Conservation (phyloP, 306 rosid genomes). For the Fragaria ananassa region DNA sequence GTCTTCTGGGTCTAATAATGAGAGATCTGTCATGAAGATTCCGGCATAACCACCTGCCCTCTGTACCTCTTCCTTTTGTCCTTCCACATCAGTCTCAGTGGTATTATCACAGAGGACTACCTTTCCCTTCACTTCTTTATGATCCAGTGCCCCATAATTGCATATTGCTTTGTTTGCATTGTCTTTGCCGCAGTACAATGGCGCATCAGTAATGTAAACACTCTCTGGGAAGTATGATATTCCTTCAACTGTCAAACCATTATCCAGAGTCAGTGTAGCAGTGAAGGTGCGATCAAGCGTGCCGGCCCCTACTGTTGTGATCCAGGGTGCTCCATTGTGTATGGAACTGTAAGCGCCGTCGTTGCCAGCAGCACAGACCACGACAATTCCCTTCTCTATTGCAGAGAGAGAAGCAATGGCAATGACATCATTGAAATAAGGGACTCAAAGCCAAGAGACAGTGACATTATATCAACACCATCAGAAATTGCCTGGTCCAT, state of each 20-base stretch:
- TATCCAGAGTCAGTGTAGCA: background rate
- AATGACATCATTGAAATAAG: background rate
- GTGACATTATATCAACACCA: slow-evolving; percentile 16
- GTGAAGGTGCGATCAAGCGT: slow-evolving; percentile 4
- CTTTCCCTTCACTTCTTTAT: slow-evolving; percentile 11
- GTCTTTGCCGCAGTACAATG: slow-evolving; percentile 12
- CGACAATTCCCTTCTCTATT: slow-evolving; percentile 9
- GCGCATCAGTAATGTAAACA: background rate
- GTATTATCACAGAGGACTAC: slow-evolving; percentile 5
- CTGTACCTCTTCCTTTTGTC: background rate
- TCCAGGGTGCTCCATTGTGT: slow-evolving; percentile 21
- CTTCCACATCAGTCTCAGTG: too few relatives aligned
- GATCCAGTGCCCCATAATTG: background rate
- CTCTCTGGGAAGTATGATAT: slow-evolving; percentile 5
- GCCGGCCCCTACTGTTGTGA: slow-evolving; percentile 19
- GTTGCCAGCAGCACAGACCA: slow-evolving; percentile 14
- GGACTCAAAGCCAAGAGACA: background rate
- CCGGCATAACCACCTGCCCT: slow-evolving; percentile 5
- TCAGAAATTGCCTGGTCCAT: slow-evolving; percentile 23
- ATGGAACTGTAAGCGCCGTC: background rate
- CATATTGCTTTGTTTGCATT: slow-evolving; percentile 3
- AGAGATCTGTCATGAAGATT: background rate
- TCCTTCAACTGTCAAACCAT: background rate
- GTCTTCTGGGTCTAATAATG: background rate
- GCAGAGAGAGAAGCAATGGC: slow-evolving; percentile 19